Evolutionary conservation across 2,329 filamentous ascomycete genomes (phyloP), one percentile per base, ranked within the genome.

Genomic region (Amylocarpus encephaloides): DNA sequence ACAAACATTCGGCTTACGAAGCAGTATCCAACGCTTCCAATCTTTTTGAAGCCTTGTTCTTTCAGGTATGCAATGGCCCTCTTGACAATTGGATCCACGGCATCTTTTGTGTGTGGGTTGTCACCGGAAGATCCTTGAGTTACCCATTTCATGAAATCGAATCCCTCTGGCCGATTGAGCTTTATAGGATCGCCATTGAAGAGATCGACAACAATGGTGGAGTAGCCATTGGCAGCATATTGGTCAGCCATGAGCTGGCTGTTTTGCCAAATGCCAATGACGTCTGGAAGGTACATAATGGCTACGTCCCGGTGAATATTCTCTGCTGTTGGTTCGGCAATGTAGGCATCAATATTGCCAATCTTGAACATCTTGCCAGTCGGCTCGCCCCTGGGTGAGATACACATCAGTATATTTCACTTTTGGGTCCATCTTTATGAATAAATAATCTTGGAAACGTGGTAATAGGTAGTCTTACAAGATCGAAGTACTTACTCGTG

Each of bases 21-120:
- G 69, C 86, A 90, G 68, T 89, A 89, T 0, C 86, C 86, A 0
- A 82, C 78, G 12, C 73, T 77, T 1, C 79, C 85, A 33, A 90
- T 68, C 56, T 76, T 79, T 64, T 77, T 79, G 41, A 77, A 66
- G 1, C 77, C 76, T 46, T 79, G 72, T 46, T 74, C 71, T 52
- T 76, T 76, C 47, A 89, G 64, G 49, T 79, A 73, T 64, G 79
- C 77, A 62, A 86, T 75, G 43, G 71, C 72, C 40, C 67, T 64
- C 46, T 70, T 66, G 47, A 80, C 69, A 54, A 81, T 62, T 0
- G 60, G 58, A 49, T 67, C 65, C 7, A 67, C 59, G 4, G 53
- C 45, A 22, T 59, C 43, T 2, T 10, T 26, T 13, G 59, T 65
- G 46, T 67, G 65, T 19, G 64, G 64, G 48, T 66, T 66, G 9